Evolutionary conservation across 2,329 filamentous ascomycete species (phyloP).

Genomic region (Verticillium longisporum): DNA sequence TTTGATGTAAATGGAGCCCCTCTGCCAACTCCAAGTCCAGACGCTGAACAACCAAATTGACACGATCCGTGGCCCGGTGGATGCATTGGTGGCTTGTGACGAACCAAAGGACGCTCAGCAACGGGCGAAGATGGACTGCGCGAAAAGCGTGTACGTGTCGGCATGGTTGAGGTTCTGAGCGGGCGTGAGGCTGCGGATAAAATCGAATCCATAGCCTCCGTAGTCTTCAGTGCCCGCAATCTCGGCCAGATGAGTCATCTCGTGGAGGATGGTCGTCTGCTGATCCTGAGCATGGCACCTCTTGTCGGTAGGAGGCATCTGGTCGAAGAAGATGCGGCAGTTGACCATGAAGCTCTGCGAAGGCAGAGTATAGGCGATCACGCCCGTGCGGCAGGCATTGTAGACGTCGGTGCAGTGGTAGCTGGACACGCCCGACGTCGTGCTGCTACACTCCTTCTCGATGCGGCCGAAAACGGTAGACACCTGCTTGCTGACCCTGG

Average conservation of each 20-base stretch:
- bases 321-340: slow-evolving; percentile 15
- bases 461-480: slow-evolving; percentile 41
- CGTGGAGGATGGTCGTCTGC: slow-evolving; percentile 58
- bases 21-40: too few relatives aligned
- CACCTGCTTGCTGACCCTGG: slow-evolving; percentile 32
- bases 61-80: too few relatives aligned
- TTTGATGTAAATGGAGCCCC: too few relatives aligned
- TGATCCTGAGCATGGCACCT: slow-evolving; percentile 48
- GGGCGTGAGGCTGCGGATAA: slow-evolving; percentile 39
- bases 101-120: too few relatives aligned
- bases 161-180: slow-evolving; percentile 52
- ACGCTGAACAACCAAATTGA: too few relatives aligned
- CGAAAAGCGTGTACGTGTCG: slow-evolving; percentile 39
- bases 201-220: slow-evolving; percentile 47
- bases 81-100: too few relatives aligned
- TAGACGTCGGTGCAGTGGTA: slow-evolving; percentile 56
- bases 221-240: slow-evolving; percentile 41
- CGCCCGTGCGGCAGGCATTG: neutral
- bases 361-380: neutral
- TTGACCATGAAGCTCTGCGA: neutral
- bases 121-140: slow-evolving; percentile 7
- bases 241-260: slow-evolving; percentile 54
- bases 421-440: slow-evolving; percentile 35
- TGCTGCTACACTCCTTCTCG: slow-evolving; percentile 47
- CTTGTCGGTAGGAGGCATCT: slow-evolving; percentile 38